phyloP scores from a whole-genome alignment of 2,329 filamentous ascomycete genomes.

The Colletotrichum graminicola region DNA sequence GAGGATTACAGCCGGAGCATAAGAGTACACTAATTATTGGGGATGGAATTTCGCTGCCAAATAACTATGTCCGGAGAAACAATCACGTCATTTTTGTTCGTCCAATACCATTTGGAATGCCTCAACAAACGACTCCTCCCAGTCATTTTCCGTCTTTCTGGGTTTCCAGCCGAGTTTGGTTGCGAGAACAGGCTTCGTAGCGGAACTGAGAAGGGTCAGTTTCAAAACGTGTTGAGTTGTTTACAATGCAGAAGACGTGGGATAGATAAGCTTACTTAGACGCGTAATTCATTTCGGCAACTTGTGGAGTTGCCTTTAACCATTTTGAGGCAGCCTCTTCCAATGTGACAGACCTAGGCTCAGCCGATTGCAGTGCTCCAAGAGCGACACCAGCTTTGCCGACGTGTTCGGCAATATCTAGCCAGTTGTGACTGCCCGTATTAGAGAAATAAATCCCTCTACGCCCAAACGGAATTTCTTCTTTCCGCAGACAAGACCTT shows the following conservation, averaged over 20 bases:
- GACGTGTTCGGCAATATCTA: conserved; percentile 52
- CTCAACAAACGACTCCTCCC: conserved; percentile 44
- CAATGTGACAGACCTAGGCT: conserved; percentile 25
- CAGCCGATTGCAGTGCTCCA: conserved; percentile 48
- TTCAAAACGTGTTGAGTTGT: background rate
- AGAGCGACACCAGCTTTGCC: conserved; percentile 50
- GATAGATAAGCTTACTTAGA: background rate
- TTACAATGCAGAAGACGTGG: background rate
- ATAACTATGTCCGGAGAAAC: background rate
- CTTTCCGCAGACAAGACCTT: conserved; percentile 49
- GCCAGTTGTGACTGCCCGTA: conserved; percentile 56
- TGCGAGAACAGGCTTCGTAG: conserved; percentile 46
- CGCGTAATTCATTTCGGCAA: conserved; percentile 36
- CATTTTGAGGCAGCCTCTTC: conserved; percentile 22
- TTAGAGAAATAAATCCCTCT: conserved; percentile 58
- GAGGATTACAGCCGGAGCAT: background rate
- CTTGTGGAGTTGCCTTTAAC: conserved; percentile 3
- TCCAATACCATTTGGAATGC: conserved; percentile 31
- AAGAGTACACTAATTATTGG: too few relatives aligned
- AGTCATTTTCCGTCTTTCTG: conserved; percentile 47
- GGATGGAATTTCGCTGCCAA: background rate
- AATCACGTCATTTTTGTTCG: background rate
- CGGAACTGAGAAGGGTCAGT: conserved; percentile 7
- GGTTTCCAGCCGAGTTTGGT: conserved; percentile 51
- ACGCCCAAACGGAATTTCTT: conserved; percentile 52